phyloP scores from a whole-genome alignment of 1,139 yeast genomes.

The Nakaseomyces delphensis region DNA sequence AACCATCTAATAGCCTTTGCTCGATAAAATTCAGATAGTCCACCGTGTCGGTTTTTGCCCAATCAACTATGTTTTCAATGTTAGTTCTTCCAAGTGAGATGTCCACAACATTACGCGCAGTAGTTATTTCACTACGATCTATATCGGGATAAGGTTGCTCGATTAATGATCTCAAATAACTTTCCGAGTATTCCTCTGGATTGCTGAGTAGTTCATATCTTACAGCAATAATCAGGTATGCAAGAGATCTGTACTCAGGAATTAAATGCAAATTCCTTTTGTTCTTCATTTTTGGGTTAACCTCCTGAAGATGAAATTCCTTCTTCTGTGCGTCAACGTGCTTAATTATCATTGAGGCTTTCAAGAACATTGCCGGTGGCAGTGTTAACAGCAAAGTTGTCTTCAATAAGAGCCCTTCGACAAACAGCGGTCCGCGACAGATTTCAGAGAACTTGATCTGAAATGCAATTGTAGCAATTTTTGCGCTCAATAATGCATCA shows the following conservation, averaged over 20 bases:
- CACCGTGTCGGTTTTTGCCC: conserved; percentile 18
- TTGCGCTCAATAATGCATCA: conserved; percentile 19
- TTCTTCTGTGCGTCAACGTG: conserved; percentile 9
- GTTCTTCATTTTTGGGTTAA: conserved; percentile 9
- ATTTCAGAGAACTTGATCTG: conserved; percentile 12
- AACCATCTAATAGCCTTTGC: conserved; percentile 8
- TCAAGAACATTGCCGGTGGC: conserved; percentile 19
- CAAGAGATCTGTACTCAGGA: conserved; percentile 21
- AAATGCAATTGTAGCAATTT: conserved; percentile 16
- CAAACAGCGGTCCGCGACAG: conserved; percentile 13
- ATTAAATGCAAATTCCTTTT: conserved; percentile 12
- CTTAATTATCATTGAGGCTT: conserved; percentile 10
- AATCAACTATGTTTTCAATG: conserved; percentile 11
- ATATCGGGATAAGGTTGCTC: conserved; percentile 3
- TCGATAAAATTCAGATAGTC: conserved; percentile 28
- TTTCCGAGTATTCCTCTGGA: neutral
- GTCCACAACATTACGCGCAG: neutral
- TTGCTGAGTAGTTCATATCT: conserved; percentile 9
- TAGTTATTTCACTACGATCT: neutral
- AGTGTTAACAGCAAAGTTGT: conserved; percentile 15
- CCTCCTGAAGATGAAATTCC: conserved; percentile 13
- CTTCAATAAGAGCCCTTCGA: conserved; percentile 19
- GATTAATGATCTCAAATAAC: neutral
- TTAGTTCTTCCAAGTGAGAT: conserved; percentile 9
- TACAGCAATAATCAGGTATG: conserved; percentile 19